Evolutionary conservation across 2,329 filamentous ascomycete species (phyloP).

Genomic region (Raffaelea ambrosiae): DNA sequence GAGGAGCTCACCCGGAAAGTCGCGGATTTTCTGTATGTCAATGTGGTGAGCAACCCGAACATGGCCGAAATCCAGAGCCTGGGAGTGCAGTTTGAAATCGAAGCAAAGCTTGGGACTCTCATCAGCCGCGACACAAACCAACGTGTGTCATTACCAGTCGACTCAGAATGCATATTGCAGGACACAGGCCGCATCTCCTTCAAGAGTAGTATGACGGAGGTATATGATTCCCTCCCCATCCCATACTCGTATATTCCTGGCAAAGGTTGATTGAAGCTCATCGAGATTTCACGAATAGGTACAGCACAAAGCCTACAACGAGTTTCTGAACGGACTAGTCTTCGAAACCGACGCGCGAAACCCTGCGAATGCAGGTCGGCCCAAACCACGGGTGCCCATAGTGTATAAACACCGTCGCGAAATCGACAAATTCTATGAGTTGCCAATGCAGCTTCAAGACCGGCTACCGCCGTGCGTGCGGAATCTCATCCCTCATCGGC

Average conservation of each 20-base stretch:
- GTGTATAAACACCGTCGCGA: constrained; percentile 77
- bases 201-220: constrained; percentile 83
- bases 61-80: constrained; percentile 53
- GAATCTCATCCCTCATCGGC: constrained; percentile 48
- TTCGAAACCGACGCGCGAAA: constrained; percentile 48
- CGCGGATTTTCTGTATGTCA: constrained; percentile 71
- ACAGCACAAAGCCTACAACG: constrained; percentile 78
- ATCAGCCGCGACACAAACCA: constrained; percentile 64
- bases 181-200: constrained; percentile 54
- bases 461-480: constrained; percentile 58
- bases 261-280: too few species aligned
- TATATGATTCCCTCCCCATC: constrained; percentile 30
- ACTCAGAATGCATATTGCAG: constrained; percentile 62
- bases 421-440: constrained; percentile 78
- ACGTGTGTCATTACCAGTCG: constrained; percentile 58
- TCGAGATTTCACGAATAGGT: too few species aligned
- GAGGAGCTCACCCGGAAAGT: constrained; percentile 68
- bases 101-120: constrained; percentile 83
- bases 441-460: constrained; percentile 50
- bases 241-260: constrained; percentile 1
- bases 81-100: constrained; percentile 77
- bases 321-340: constrained; percentile 68
- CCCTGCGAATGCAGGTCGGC: constrained; percentile 31
- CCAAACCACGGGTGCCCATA: constrained; percentile 50
- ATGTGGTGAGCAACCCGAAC: constrained; percentile 61